These are phyloP conservation scores for Ceratopteris richardii DNA, from an alignment of 75 land plant genomes.

Conservation along the genomic window DNA sequence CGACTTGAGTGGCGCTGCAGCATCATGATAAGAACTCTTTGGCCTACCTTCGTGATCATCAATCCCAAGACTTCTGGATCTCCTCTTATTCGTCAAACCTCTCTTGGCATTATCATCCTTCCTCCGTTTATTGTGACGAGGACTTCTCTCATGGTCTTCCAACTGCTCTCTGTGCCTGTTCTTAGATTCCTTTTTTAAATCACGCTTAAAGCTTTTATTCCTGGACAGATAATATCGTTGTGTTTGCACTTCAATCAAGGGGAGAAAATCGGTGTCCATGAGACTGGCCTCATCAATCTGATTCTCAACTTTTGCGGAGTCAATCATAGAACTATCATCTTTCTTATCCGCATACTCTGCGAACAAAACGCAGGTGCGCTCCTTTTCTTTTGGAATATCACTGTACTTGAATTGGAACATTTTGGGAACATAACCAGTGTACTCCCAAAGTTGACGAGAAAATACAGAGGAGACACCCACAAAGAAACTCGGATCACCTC, in stretches of 20 bases:
- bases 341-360: not conserved
- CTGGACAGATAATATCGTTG: not conserved
- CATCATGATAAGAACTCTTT: too few relatives aligned
- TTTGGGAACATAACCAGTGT: constrained; percentile 89
- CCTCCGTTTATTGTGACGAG: constrained; percentile 15
- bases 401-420: constrained; percentile 58
- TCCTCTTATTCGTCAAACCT: constrained; percentile 6
- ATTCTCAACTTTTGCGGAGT: not conserved
- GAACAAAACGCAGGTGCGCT: not conserved
- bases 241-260: not conserved
- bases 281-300: not conserved
- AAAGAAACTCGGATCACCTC: constrained; percentile 71
- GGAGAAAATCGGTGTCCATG: not conserved
- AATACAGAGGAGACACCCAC: constrained; percentile 47
- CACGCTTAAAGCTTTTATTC: constrained; percentile 14
- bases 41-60: too few relatives aligned
- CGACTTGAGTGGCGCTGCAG: too few relatives aligned
- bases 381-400: constrained; percentile 42
- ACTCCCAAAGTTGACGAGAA: constrained; percentile 68
- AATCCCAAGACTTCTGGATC: constrained; percentile 12
- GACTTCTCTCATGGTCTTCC: constrained; percentile 13
- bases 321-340: not conserved
- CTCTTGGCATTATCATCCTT: constrained; percentile 13
- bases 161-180: constrained; percentile 15
- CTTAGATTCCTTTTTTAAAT: constrained; percentile 16